phyloP scores from a whole-genome alignment of 2,329 filamentous ascomycete species.

The Coniella vitis region DNA sequence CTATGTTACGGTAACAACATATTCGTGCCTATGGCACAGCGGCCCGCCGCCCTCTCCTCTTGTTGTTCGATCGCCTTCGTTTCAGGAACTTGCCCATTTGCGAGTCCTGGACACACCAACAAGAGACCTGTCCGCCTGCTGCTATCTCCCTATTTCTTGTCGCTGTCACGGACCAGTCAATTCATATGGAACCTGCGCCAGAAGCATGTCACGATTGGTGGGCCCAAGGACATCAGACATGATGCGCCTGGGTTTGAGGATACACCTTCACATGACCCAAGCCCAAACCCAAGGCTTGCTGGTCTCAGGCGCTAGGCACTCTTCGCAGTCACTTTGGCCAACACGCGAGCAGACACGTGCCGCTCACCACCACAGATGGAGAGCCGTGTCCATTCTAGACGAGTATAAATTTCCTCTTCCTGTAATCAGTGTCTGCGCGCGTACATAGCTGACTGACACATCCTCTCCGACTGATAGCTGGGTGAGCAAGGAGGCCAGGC shows the following conservation, averaged over 20 bases:
- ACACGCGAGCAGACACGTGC: slow-evolving; percentile 10
- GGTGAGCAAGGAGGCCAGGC: slow-evolving; percentile 85
- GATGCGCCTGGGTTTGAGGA: slow-evolving; percentile 1
- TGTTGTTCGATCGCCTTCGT: background rate
- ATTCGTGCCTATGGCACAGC: background rate
- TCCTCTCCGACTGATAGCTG: slow-evolving; percentile 52
- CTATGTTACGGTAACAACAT: too few species aligned
- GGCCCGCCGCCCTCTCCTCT: background rate
- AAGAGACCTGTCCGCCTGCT: too few species aligned
- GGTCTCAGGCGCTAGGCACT: background rate
- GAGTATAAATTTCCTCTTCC: slow-evolving; percentile 40
- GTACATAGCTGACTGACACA: background rate
- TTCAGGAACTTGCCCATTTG: too few species aligned
- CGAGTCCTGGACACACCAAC: too few species aligned
- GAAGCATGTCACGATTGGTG: slow-evolving; percentile 14
- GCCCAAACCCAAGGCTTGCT: background rate
- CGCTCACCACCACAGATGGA: slow-evolving; percentile 43
- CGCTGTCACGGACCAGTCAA: background rate
- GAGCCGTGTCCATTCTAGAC: slow-evolving; percentile 56
- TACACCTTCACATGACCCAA: background rate
- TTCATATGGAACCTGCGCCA: slow-evolving; percentile 12
- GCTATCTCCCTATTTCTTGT: background rate
- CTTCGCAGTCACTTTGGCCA: background rate
- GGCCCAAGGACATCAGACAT: slow-evolving; percentile 10
- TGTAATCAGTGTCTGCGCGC: slow-evolving; percentile 3